Evolutionary conservation across 257 asterid species (phyloP), one percentile per base, ranked within the genome.

Genomic region (Capsicum baccatum): DNA sequence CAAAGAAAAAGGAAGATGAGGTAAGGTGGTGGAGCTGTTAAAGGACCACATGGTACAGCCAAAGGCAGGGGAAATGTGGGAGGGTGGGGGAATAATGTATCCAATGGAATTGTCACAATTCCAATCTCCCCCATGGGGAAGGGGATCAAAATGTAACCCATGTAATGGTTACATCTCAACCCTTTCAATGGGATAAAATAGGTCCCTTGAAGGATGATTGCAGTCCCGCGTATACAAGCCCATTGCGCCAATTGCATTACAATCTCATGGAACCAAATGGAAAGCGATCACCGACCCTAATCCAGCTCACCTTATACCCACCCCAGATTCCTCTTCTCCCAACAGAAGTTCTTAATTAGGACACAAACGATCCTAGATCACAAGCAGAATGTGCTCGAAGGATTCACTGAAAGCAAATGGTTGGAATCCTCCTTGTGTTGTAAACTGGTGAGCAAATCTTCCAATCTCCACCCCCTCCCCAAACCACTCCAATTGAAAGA

Each of bases 401-500:
- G 59, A 48, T 12, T 4, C 21, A 26, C 81, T 21, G 26, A 15
- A 48, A 54, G 63, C 12, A 17, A 74, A 76, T 52, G 48, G 14
- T 76, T 54, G 47, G 48, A 76, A 54, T 73, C 63, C 63, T 76
- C 21, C 14, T 52, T 8, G 63, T 52, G 13, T 26, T 76, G 80
- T 26, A 52, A 15, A 21, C 47, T 9, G 42, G 50, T 78, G 50
- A 26, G 64, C 64, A 54, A 54, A 78, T 26, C n/a, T 54, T 52
- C 64, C 16, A 2, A 8, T 54, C 12, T 3, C 47, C 21, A 26
- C 47, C 15, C 64, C 82, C 50, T 37, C 19, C 60, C 64, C 50
- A 26, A 78, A 78, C 64, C 8, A 54, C 50, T 78, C 82, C 21
- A 54, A 78, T 33, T 26, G 63, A 54, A 76, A 52, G 63, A 76